A percentile compares a stretch with the other conserved stretches of the same genome.
Conservation (phyloP, 179 eudicot species). For the Corrigiola litoralis region DNA sequence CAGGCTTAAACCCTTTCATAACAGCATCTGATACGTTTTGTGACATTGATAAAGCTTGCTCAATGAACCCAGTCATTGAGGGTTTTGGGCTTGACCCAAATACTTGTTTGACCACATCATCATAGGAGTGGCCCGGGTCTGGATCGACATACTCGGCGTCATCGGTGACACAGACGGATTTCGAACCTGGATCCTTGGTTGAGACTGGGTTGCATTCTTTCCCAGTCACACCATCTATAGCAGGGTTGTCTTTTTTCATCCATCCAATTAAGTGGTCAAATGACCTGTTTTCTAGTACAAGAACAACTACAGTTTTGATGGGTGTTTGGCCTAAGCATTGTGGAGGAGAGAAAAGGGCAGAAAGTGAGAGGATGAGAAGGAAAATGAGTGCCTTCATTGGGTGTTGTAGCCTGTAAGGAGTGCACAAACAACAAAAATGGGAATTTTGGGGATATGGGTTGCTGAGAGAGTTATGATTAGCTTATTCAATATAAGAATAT, state of each 20-base stretch:
- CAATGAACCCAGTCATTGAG: slow-evolving; percentile 75
- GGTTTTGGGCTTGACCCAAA: slow-evolving; percentile 57
- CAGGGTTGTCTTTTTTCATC: slow-evolving; percentile 80
- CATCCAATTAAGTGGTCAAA: slow-evolving; percentile 92
- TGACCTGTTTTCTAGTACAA: slow-evolving; percentile 86
- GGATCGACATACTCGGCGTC: slow-evolving; percentile 82
- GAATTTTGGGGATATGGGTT: too few species aligned
- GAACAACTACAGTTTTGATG: slow-evolving; percentile 72
- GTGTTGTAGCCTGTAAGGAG: too few species aligned
- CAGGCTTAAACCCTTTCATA: slow-evolving; percentile 84
- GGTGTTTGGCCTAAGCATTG: slow-evolving; percentile 25
- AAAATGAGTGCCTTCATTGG: slow-evolving; percentile 13
- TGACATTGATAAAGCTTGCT: slow-evolving; percentile 66
- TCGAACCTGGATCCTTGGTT: slow-evolving; percentile 29
- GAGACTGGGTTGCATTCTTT: slow-evolving; percentile 68
- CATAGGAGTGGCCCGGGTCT: slow-evolving; percentile 91
- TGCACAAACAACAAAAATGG: too few species aligned
- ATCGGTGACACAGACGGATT: slow-evolving; percentile 52
- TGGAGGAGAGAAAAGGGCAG: slow-evolving; percentile 9
- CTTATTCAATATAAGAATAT: not conserved
- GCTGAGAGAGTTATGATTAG: too few species aligned
- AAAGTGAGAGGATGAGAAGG: not conserved
- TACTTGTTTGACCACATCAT: slow-evolving; percentile 67
- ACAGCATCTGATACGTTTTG: slow-evolving; percentile 60
- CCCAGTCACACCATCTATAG: slow-evolving; percentile 73